Conservation (phyloP, 192 early-diverging fungal genomes). For the Umbelopsis vinacea region DNA sequence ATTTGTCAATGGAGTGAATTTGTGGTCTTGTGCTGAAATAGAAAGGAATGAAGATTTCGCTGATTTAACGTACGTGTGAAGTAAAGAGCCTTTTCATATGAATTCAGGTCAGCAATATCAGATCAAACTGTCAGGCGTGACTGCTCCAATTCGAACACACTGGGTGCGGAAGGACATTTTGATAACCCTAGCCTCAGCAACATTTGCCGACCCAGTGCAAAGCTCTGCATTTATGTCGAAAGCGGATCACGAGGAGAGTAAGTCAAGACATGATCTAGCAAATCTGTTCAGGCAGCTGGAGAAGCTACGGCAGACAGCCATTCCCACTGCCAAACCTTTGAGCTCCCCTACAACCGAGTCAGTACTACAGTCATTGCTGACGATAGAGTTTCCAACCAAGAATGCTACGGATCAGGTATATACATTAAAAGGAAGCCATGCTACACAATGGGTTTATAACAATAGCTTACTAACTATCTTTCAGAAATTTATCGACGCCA, state of each 20-base stretch:
- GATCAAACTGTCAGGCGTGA: background rate
- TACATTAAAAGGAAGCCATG: background rate
- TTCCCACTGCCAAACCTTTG: background rate
- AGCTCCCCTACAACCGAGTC: background rate
- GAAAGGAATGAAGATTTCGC: no score
- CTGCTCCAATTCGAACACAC: background rate
- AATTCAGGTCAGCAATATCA: background rate
- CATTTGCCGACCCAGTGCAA: background rate
- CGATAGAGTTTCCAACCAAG: constrained; percentile 9
- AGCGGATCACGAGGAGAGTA: background rate
- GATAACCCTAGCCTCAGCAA: background rate
- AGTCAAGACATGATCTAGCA: background rate
- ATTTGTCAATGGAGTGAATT: no score
- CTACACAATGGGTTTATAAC: background rate
- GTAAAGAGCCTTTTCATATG: background rate
- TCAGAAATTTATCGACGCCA: constrained; percentile 35
- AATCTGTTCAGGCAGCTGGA: background rate
- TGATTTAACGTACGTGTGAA: no score
- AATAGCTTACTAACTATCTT: background rate
- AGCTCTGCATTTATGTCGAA: constrained; percentile 1
- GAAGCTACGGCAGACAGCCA: background rate
- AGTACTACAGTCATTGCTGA: background rate
- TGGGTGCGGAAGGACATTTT: no score
- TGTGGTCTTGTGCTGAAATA: no score
- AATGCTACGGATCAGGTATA: constrained; percentile 12